These are phyloP conservation scores for Naganishia albida DNA, from an alignment of 1,284 basidiomycete genomes.

Conservation along the genomic window DNA sequence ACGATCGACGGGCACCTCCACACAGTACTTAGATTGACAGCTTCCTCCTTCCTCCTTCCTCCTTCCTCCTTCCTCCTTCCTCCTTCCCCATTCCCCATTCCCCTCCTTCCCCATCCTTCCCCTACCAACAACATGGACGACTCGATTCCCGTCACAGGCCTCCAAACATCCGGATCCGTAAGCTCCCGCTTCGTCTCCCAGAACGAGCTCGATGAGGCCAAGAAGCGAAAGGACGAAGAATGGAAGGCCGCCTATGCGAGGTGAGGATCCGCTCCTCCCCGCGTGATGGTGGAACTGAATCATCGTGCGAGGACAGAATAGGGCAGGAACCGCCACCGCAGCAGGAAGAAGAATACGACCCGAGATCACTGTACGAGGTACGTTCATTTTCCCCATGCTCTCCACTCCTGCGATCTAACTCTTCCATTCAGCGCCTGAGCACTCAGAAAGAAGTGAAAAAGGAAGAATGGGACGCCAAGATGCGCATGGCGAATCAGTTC, in stretches of 20 bases:
- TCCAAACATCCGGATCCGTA: slow-evolving; percentile 29
- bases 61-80: neutral
- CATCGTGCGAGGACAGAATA: slow-evolving; percentile 57
- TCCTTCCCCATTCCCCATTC: neutral
- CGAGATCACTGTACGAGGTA: slow-evolving; percentile 85
- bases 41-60: too few relatives aligned
- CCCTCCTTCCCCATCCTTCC: neutral
- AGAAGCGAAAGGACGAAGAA: slow-evolving; percentile 73
- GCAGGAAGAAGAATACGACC: slow-evolving; percentile 73
- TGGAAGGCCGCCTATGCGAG: slow-evolving; percentile 91
- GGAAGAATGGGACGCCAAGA: slow-evolving; percentile 91
- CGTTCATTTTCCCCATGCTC: slow-evolving; percentile 40
- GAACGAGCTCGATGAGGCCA: slow-evolving; percentile 75
- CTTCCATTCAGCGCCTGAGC: slow-evolving; percentile 37
- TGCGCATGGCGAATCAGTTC: slow-evolving; percentile 89
- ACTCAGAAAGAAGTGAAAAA: slow-evolving; percentile 66
- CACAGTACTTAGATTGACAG: too few relatives aligned
- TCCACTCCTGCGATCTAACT: neutral
- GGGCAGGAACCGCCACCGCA: slow-evolving; percentile 83
- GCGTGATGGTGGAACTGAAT: neutral
- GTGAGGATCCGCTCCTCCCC: slow-evolving; percentile 50
- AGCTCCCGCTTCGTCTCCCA: slow-evolving; percentile 63
- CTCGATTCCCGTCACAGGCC: slow-evolving; percentile 7
- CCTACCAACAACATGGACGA: neutral
- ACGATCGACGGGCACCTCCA: slow-evolving; percentile 7